Percentiles rank a stretch among this genome's conserved stretches.
phyloP scores from a whole-genome alignment of 139 green algal species.

The Deuterostichococcus epilithicus region DNA sequence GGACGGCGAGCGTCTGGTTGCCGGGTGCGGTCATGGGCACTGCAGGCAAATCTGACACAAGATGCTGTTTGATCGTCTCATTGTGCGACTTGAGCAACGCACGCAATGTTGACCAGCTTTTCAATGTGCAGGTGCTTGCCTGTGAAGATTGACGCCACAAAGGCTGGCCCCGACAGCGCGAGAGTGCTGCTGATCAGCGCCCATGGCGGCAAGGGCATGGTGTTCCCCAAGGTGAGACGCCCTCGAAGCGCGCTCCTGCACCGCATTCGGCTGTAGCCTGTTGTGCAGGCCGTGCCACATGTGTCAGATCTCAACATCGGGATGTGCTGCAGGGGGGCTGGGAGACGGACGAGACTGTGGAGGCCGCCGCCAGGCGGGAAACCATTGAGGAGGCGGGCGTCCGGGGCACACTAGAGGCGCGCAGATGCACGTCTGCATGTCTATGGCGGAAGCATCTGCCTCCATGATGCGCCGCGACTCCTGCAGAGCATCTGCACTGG shows the following conservation, averaged over 20 bases:
- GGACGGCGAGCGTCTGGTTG: conserved; percentile 58
- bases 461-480: too few relatives aligned
- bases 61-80: not conserved
- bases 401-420: conserved; percentile 69
- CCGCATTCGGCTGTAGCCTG: too few relatives aligned
- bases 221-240: conserved; percentile 80
- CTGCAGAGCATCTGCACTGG: too few relatives aligned
- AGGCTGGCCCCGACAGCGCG: conserved; percentile 23
- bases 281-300: not conserved
- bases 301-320: not conserved
- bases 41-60: too few relatives aligned
- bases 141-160: conserved; percentile 39
- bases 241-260: not conserved
- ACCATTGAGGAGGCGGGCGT: conserved; percentile 93
- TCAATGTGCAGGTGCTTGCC: conserved; percentile 84
- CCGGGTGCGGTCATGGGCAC: too few relatives aligned
- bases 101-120: too few relatives aligned
- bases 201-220: conserved; percentile 61
- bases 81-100: too few relatives aligned
- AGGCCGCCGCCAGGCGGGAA: conserved; percentile 75
- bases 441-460: not conserved
- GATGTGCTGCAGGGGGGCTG: conserved; percentile 85
- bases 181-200: conserved; percentile 75
- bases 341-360: conserved; percentile 86
- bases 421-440: not conserved